Conservation (phyloP, 345 rosid species). For the Acer yangbiense region DNA sequence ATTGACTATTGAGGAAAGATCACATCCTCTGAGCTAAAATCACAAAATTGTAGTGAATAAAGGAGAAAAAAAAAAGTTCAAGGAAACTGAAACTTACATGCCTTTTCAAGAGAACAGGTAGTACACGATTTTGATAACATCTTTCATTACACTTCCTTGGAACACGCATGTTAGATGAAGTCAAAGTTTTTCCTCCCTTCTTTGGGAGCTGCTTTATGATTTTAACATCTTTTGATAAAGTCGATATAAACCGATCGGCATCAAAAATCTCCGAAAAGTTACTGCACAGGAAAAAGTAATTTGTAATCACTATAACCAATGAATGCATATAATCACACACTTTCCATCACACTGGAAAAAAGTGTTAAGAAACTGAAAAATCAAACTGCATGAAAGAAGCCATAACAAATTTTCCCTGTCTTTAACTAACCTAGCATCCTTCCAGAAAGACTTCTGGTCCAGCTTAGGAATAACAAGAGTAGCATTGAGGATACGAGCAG, state of each 20-base stretch:
- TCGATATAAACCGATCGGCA: slow-evolving; percentile 75
- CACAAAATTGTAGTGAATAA: neutral
- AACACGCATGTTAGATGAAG: slow-evolving; percentile 74
- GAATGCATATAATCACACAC: neutral
- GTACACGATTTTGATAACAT: slow-evolving; percentile 79
- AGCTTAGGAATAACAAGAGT: slow-evolving; percentile 95
- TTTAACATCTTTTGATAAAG: slow-evolving; percentile 83
- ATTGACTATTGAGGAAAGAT: neutral
- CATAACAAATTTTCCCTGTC: neutral
- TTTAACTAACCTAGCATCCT: slow-evolving; percentile 79
- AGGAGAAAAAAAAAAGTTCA: slow-evolving; percentile 22
- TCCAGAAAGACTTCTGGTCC: slow-evolving; percentile 98
- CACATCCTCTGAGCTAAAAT: neutral
- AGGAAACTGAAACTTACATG: slow-evolving; percentile 82
- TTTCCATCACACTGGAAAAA: slow-evolving; percentile 5
- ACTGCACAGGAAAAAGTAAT: slow-evolving; percentile 44
- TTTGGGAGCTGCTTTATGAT: slow-evolving; percentile 81
- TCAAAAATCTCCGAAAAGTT: slow-evolving; percentile 86
- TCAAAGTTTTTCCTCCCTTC: slow-evolving; percentile 66
- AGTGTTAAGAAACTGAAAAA: slow-evolving; percentile 1
- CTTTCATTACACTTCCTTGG: slow-evolving; percentile 93
- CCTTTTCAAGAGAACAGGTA: slow-evolving; percentile 97
- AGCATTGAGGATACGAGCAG: slow-evolving; percentile 94
- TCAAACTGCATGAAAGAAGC: neutral
- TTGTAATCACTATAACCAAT: slow-evolving; percentile 13